Conservation (phyloP, 345 rosid genomes). For the Rhizophora mangle region DNA sequence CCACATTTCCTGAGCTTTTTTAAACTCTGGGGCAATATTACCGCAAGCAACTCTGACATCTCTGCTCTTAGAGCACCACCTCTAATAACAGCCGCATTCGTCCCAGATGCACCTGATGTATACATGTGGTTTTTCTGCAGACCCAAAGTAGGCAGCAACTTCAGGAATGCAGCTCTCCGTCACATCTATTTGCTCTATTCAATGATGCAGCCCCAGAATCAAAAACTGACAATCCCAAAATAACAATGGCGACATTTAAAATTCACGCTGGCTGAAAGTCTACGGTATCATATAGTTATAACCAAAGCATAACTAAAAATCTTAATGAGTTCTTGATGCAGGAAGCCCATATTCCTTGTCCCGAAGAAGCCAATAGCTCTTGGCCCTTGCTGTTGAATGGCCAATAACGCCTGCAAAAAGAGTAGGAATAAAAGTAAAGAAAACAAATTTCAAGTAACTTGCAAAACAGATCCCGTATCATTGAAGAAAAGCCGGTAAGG, state of each 20-base stretch:
- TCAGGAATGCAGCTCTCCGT: conserved; percentile 17
- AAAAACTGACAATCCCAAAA: conserved; percentile 9
- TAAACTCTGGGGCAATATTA: conserved; percentile 86
- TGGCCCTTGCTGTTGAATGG: conserved; percentile 99
- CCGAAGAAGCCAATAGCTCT: conserved; percentile 96
- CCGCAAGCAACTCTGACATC: conserved; percentile 85
- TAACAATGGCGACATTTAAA: not conserved
- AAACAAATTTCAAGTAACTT: not conserved
- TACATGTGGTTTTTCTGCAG: conserved; percentile 94
- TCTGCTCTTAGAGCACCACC: conserved; percentile 99
- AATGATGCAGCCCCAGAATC: not conserved
- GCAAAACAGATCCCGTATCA: not conserved
- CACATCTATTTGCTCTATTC: not conserved
- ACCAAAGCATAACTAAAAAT: conserved; percentile 98
- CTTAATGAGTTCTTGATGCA: conserved; percentile 98
- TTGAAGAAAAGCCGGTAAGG: not conserved
- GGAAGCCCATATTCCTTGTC: conserved; percentile 94
- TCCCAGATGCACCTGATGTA: conserved; percentile 97
- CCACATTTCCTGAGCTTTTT: conserved; percentile 12
- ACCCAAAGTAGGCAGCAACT: conserved; percentile 7
- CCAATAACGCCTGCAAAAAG: conserved; percentile 73
- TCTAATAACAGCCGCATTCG: conserved; percentile 96
- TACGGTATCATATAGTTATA: conserved; percentile 66
- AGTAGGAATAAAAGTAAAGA: not conserved
- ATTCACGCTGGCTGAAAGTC: conserved; percentile 1